Evolutionary conservation across 2,329 filamentous ascomycete genomes (phyloP), one percentile per base, ranked within the genome.

Genomic region (Sclerotinia glacialis): DNA sequence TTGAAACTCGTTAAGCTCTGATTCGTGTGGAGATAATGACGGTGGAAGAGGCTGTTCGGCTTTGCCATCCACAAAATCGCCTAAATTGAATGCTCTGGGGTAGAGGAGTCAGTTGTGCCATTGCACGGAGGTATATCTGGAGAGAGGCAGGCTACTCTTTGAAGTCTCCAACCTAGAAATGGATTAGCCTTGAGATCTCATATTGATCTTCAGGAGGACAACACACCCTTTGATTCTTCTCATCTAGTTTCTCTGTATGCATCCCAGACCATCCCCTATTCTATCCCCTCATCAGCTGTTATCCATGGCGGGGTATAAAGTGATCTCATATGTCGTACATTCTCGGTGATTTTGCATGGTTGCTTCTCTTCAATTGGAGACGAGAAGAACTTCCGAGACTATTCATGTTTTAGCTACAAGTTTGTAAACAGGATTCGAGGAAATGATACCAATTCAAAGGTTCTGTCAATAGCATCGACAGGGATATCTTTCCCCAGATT

Each of bases 251-350:
- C 79, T 99, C 94, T 16, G 87, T 86, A 74, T 94, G 90, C 90
- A 96, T 93, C 21, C 87, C 87, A 1, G 90, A 86, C 93, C 93
- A 99, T 67, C 94, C 95, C 52, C 88, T 86, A 75, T 98, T 98
- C 80, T 95, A 83, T 6, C 28, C 3, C 40, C 5, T 18, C 18
- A 47, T 68, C 26, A 64, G 44, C 52, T 78, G 4, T n/a, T 18
- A 34, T 37, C 46, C 12, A 31, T 23, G 5, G 26, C 9, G 26
- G n/a, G n/a, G 8, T 11, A 23, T 78, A 0, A 1, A 44, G 52
- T n/a, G 16, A 23, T 53, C 3, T 18, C n/a, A 46, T 2, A 63
- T 31, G 18, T 74, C 76, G 66, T 71, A 83, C 82, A 77, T 83
- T 83, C 37, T 87, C 86, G 72, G 87, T 83, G 70, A 97, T 96